A percentile compares a stretch with the other conserved stretches of the same genome.
Conservation (phyloP, 2,329 filamentous ascomycete genomes). For the Akanthomyces lecanii region DNA sequence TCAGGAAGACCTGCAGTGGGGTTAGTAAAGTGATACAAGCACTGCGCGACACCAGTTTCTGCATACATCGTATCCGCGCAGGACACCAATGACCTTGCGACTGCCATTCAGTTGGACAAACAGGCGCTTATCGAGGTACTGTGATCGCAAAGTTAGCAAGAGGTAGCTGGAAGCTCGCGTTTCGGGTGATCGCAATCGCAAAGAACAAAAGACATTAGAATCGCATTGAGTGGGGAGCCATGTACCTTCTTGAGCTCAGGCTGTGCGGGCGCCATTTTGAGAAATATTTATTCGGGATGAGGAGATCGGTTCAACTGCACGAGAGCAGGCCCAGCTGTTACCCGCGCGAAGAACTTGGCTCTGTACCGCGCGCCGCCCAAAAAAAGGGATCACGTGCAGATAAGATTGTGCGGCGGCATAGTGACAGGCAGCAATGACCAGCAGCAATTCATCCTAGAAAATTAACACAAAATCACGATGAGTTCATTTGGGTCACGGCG, state of each 20-base stretch:
- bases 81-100: slow-evolving; percentile 90
- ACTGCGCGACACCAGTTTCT: neutral
- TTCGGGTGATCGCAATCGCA: neutral
- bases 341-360: slow-evolving; percentile 12
- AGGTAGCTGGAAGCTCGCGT: neutral
- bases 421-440: neutral
- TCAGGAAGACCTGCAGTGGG: slow-evolving; percentile 77
- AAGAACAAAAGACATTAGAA: neutral
- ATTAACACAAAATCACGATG: slow-evolving; percentile 35
- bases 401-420: slow-evolving; percentile 37
- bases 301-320: neutral
- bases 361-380: slow-evolving; percentile 16
- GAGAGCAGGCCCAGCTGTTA: neutral
- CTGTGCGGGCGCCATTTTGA: slow-evolving; percentile 94
- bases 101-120: slow-evolving; percentile 98
- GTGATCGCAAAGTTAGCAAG: slow-evolving; percentile 26
- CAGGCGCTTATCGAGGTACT: slow-evolving; percentile 99
- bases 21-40: neutral
- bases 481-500: slow-evolving; percentile 54
- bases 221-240: neutral
- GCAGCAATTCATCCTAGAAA: neutral
- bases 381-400: slow-evolving; percentile 44
- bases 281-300: slow-evolving; percentile 23
- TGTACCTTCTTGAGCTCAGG: slow-evolving; percentile 96
- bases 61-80: slow-evolving; percentile 89